Percentiles rank a stretch among this genome's conserved stretches.
Conservation (phyloP, 306 rosid genomes). For the Glycine soja region DNA sequence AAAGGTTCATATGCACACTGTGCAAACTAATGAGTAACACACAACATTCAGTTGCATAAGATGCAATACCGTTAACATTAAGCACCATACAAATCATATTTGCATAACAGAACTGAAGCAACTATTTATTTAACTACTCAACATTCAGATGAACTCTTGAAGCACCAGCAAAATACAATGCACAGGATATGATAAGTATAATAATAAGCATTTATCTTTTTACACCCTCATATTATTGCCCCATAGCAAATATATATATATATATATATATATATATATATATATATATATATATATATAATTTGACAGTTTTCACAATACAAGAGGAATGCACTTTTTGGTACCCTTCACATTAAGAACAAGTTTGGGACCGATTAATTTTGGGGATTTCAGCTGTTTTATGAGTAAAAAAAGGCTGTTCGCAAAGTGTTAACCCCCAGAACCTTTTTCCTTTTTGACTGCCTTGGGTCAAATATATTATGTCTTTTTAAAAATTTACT, state of each 20-base stretch:
- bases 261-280: too few species aligned
- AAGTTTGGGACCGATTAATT: too few species aligned
- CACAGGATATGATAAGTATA: neutral
- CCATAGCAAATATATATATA: too few species aligned
- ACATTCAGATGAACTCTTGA: slow-evolving; percentile 9
- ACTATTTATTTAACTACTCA: neutral
- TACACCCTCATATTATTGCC: neutral
- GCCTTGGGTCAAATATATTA: neutral
- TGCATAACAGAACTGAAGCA: slow-evolving; percentile 25
- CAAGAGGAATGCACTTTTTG: too few species aligned
- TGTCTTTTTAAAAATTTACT: slow-evolving; percentile 17
- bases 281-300: too few species aligned
- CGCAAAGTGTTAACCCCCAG: neutral
- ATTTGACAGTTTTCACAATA: too few species aligned
- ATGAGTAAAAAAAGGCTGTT: too few species aligned
- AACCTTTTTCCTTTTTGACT: neutral
- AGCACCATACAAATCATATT: slow-evolving; percentile 26
- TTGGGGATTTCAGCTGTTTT: too few species aligned
- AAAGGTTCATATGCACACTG: neutral
- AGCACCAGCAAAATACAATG: slow-evolving; percentile 6
- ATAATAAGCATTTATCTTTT: neutral
- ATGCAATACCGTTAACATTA: slow-evolving; percentile 1
- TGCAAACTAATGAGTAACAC: slow-evolving; percentile 33
- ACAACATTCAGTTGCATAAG: slow-evolving; percentile 3
- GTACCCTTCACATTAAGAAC: too few species aligned